Base-by-base conservation (phyloP, 805 yeast species). In the Yarrowia sp. region DNA sequence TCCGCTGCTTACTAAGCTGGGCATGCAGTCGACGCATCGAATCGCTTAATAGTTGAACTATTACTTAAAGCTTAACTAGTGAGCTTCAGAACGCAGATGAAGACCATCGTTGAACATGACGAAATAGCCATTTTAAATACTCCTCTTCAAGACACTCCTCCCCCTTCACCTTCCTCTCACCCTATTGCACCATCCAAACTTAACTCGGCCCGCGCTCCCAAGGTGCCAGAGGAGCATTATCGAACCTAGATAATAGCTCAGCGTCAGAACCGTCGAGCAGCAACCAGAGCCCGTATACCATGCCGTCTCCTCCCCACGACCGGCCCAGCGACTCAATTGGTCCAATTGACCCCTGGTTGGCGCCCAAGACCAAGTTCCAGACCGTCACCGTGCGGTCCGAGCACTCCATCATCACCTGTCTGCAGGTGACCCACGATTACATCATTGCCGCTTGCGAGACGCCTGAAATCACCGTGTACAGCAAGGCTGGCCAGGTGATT, bases 391-490 rank as follows among this genome's bases (percentile, higher is more conserved):
- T 75, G 50, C 72, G 78, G 40, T 70, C 74, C 55, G 70, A 74
- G 63, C 76, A 76, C 24, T 55, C 61, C 61, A 79, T 80, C 47
- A 82, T 80, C 46, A 80, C 83, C n/a, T 72, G 79, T n/a, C 73
- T 80, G 63, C 67, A 76, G 17, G 74, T 80, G 74, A 72, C 76
- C 33, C 76, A 72, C 55, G 72, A 73, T 38, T 80, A 78, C 70
- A 77, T 79, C 42, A 78, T 78, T 39, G 74, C 80, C 50, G 79
- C 83, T 1, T 78, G 83, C 71, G 83, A 82, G 71, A 76, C 79
- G 67, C 78, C 83, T 17, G 74, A 79, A 17, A 73, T 84, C 40
- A 80, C 79, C 58, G 79, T 81, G 36, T 79, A 82, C 72, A 70
- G 75, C 50, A 73, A 72, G 64, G 78, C 76, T 67, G 83, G 83